phyloP scores from a whole-genome alignment of 208 protist species.

The Acanthamoeba lugdunensis region DNA sequence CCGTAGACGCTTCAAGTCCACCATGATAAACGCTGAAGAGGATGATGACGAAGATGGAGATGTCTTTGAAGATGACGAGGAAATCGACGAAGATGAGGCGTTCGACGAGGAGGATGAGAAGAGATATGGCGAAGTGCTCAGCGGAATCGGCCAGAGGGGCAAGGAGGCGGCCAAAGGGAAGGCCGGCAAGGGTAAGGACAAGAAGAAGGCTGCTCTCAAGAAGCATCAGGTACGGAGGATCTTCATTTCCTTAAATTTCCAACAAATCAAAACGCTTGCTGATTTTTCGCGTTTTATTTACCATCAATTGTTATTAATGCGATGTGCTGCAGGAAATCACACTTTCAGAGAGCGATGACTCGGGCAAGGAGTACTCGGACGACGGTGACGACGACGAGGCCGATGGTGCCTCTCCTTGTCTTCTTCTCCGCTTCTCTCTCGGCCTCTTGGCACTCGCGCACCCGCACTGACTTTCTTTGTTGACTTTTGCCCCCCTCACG shows the following conservation, averaged over 20 bases:
- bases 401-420: background rate
- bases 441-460: background rate
- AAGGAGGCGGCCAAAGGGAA: conserved; percentile 2
- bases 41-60: background rate
- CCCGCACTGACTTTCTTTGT: background rate
- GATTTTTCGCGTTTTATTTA: background rate
- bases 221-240: background rate
- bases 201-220: background rate
- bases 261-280: background rate
- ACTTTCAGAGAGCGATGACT: conserved; percentile 48
- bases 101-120: conserved; percentile 74
- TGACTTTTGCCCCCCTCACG: background rate
- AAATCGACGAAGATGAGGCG: conserved; percentile 74
- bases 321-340: conserved; percentile 20
- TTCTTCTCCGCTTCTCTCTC: background rate
- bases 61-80: conserved; percentile 60
- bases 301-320: background rate
- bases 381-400: conserved; percentile 3
- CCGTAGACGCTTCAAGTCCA: conserved; percentile 11
- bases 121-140: conserved; percentile 46
- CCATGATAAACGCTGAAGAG: conserved; percentile 13
- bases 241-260: background rate
- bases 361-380: background rate
- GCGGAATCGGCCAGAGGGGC: background rate
- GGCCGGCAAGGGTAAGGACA: background rate